These are phyloP conservation scores for Vaccinium myrtillus DNA, from an alignment of 148 eudicot genomes.

Conservation along the genomic window DNA sequence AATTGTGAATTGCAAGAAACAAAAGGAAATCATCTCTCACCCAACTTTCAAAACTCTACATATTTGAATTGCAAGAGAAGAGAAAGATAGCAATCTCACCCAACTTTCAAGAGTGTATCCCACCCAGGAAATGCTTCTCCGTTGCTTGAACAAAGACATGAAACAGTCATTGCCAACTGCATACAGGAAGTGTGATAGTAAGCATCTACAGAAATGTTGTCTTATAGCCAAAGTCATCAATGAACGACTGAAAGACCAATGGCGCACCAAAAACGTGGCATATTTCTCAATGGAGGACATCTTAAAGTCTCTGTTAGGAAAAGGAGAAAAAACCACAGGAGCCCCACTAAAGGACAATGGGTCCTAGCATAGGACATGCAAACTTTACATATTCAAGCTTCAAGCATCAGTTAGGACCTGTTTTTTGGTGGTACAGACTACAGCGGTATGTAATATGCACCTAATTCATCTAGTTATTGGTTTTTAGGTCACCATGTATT, in stretches of 20 bases:
- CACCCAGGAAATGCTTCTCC: conserved; percentile 82
- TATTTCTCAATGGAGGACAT: not conserved
- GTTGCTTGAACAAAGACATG: conserved; percentile 81
- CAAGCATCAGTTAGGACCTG: not conserved
- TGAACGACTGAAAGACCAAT: not conserved
- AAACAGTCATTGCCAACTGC: conserved; percentile 79
- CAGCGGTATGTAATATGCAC: not conserved
- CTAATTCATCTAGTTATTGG: not conserved
- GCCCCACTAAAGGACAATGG: not conserved
- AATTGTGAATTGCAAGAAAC: not conserved
- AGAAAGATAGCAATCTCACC: conserved; percentile 42
- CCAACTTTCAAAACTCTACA: conserved; percentile 53
- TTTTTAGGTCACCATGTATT: not conserved
- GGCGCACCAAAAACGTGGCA: not conserved
- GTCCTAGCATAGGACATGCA: not conserved
- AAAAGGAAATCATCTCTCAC: conserved; percentile 33
- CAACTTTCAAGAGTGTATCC: conserved; percentile 73
- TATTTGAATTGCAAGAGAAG: not conserved
- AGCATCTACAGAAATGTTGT: not conserved
- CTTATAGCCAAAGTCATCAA: not conserved
- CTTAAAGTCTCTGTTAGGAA: not conserved
- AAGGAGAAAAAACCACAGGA: not conserved
- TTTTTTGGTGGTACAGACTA: not conserved
- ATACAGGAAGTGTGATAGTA: conserved; percentile 18
- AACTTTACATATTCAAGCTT: not conserved